phyloP scores from a whole-genome alignment of 352 stramenopile genomes.

The Phytophthora syringae region DNA sequence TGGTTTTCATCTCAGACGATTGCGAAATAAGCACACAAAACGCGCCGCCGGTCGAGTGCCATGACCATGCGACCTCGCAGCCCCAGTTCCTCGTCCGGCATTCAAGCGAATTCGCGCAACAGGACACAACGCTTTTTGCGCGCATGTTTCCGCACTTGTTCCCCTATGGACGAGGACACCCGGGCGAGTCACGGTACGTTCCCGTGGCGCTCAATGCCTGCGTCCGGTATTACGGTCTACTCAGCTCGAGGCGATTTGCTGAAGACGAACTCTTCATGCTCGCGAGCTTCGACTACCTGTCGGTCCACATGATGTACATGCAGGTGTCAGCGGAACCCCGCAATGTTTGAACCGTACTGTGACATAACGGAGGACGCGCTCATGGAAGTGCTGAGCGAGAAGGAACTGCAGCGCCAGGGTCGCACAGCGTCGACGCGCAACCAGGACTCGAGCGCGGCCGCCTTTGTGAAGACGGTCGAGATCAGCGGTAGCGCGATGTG shows the following conservation, averaged over 20 bases:
- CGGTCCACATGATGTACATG: not conserved
- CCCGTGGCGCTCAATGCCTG: not conserved
- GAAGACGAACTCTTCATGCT: not conserved
- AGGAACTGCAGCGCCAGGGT: not conserved
- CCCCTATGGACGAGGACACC: not conserved
- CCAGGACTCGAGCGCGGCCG: not conserved
- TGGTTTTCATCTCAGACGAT: not conserved
- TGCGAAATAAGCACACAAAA: not conserved
- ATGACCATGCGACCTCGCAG: not conserved
- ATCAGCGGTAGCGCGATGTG: not conserved
- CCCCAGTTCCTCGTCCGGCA: too few relatives aligned
- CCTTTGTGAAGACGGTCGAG: not conserved
- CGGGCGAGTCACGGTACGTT: not conserved
- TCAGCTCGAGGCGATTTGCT: not conserved
- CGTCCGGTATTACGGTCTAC: not conserved
- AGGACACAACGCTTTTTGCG: not conserved
- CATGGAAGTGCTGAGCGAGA: not conserved
- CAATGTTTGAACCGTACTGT: not conserved
- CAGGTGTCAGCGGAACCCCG: not conserved
- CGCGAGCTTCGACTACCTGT: not conserved
- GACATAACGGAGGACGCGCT: not conserved
- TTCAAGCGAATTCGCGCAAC: not conserved
- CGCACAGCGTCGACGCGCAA: not conserved
- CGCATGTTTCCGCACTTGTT: constrained; percentile 3
- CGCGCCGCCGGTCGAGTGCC: too few relatives aligned